A percentile compares a stretch with the other conserved stretches of the same genome.
phyloP scores from a whole-genome alignment of 495 filamentous ascomycete species.

The Penicillium simplicissimum region DNA sequence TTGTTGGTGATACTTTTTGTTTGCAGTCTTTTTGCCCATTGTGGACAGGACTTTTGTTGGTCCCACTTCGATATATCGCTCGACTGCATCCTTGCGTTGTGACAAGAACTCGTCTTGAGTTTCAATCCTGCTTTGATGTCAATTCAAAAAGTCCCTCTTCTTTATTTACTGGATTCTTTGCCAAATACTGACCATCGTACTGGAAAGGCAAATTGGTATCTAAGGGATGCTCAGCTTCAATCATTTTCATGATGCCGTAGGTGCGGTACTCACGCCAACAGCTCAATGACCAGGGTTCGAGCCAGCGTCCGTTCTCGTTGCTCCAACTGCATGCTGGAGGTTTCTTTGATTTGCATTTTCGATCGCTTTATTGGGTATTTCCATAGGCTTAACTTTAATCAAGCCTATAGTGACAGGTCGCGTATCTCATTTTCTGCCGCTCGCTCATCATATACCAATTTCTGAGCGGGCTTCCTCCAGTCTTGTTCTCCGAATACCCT shows the following conservation, averaged over 20 bases:
- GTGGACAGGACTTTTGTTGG: neutral
- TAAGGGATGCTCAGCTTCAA: neutral
- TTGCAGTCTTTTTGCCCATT: neutral
- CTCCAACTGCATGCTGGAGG: no score
- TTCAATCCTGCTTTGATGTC: neutral
- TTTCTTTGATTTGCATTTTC: no score
- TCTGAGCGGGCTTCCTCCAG: no score
- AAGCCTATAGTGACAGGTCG: no score
- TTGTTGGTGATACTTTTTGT: no score
- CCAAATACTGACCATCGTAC: neutral
- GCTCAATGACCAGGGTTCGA: neutral
- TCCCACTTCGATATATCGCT: neutral
- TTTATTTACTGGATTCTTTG: neutral
- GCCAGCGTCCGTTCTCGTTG: no score
- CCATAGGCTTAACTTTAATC: no score
- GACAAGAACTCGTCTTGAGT: neutral
- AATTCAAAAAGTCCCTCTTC: neutral
- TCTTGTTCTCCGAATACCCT: no score
- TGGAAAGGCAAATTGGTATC: slow-evolving; percentile 3
- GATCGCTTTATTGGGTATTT: no score
- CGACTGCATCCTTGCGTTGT: neutral
- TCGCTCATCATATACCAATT: no score
- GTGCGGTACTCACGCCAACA: neutral
- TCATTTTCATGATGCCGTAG: neutral
- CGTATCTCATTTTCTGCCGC: no score